Base-by-base conservation (phyloP, 305 asterid genomes). In the Fraxinus platypoda region DNA sequence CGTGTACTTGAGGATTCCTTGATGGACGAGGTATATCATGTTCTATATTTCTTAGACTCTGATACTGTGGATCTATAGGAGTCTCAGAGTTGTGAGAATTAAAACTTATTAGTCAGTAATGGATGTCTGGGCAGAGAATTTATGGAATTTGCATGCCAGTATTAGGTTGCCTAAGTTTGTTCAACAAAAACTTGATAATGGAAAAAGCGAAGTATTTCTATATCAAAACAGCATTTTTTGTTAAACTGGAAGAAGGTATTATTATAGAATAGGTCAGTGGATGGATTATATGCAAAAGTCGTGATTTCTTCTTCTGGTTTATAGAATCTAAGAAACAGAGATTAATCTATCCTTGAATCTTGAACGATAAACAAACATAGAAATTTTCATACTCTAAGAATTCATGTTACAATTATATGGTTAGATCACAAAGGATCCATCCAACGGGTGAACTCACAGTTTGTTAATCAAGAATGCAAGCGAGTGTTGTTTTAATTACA, bases 1-100 rank as follows among this genome's bases (percentile, higher is more conserved):
- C 74, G 83, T 23, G 86, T 80, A 12, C 84, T 93, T 59, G 99
- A 95, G 85, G 91, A 87, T 74, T 89, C 94, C 37, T 89, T 91
- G 91, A 81, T 82, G 68, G 84, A 86, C 57, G 83, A 92, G 95
- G 98, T 94, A 77, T 52, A 38, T 66, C 21, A 26, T 8, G 34
- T 26, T 25, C 74, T 11, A 9, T 66, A 64, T 64, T 25, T 64
- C 73, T 23, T 23, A 28, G 72, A 62, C 33, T 25, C 15, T 9
- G 12, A 26, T 62, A 62, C 12, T 62, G 33, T 62, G 72, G 30
- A 23, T 23, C 72, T 62, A 41, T 41, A 64, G 72, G 15, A 8
- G 17, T 26, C 72, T 64, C 17, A 3, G 72, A 25, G 15, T 23
- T 25, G 17, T 64, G 72, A 21, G 2, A 23, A 23, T 64, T 11